Base-by-base conservation (phyloP, 1,284 basidiomycete genomes). In the Irpex rosettiformis region DNA sequence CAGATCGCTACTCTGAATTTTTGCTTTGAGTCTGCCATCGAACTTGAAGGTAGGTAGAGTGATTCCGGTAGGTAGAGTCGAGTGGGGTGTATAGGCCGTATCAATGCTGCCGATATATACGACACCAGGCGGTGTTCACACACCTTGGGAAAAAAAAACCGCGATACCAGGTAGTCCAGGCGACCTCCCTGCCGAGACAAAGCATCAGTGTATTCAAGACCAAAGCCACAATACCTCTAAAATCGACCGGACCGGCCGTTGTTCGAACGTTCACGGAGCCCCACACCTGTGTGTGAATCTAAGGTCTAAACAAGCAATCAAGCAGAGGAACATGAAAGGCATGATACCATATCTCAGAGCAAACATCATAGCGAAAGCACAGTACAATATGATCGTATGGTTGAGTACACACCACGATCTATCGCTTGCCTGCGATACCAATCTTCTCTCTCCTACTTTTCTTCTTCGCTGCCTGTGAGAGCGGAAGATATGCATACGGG, bases 401-500 rank as follows among this genome's bases (percentile, higher is more conserved):
- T n/a, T 55, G 27, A 43, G 24, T 6, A 47, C 22, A 42, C 48
- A 28, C 48, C 22, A 22, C 27, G 27, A 10, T 24, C 24, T 60
- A 74, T 60, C 68, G 63, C 61, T 73, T 75, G 56, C 73, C 70
- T 5, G 69, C 70, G 40, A 75, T 66, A 6, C 72, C 72, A 45
- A 70, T 66, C n/a, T 66, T 67, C 28, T 60, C 65, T 4, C 65
- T 62, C 13, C 68, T 64, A 30, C 61, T 65, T 55, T 76, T 79
- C 70, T 82, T 85, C 72, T 89, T 91, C n/a, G 91, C 84, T 33
- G 91, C 91, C 70, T 94, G 89, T 22, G 86, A 84, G 56, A 96
- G 77, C 8, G 93, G 78, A 45, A 98, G 73, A 72, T 98, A 99
- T 18, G 94, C 94, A 72, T 94, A 99, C 1, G 97, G 97, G 68